Evolutionary conservation across 2,329 filamentous ascomycete species (phyloP).

Genomic region (Malbranchea cinnamomea): DNA sequence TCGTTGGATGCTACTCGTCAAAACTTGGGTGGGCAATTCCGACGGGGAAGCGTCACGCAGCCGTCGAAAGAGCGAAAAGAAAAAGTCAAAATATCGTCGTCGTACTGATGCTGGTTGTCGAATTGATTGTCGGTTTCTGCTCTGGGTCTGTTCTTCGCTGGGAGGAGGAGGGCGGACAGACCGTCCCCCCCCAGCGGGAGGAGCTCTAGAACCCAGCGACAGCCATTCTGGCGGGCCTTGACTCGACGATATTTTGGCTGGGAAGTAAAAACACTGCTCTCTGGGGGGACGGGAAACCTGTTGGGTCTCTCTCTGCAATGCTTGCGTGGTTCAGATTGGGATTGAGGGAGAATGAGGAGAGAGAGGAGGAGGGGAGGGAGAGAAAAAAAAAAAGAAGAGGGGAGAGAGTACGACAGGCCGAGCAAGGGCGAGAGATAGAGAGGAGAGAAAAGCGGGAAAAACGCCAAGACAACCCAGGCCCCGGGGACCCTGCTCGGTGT

Average conservation of each 20-base stretch:
- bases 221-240: constrained; percentile 58
- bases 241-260: constrained; percentile 53
- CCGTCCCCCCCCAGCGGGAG: constrained; percentile 50
- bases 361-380: constrained; percentile 13
- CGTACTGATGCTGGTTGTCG: no score
- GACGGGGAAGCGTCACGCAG: constrained; percentile 33
- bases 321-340: constrained; percentile 13
- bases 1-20: no score
- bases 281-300: no score
- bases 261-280: no score
- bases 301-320: constrained; percentile 14
- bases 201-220: constrained; percentile 84
- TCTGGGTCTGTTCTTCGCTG: constrained; percentile 1
- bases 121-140: constrained; percentile 37
- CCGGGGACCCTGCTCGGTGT: background rate
- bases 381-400: constrained; percentile 6
- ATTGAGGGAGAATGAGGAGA: constrained; percentile 10
- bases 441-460: constrained; percentile 1
- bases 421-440: constrained; percentile 2
- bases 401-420: constrained; percentile 9
- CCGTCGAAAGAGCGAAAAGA: constrained; percentile 38
- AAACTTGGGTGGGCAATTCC: constrained; percentile 48
- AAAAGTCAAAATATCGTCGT: constrained; percentile 40
- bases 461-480: constrained; percentile 2
- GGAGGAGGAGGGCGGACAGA: background rate